Evolutionary conservation across 2,329 filamentous ascomycete species (phyloP).

Genomic region (Colletotrichum zoysiae): DNA sequence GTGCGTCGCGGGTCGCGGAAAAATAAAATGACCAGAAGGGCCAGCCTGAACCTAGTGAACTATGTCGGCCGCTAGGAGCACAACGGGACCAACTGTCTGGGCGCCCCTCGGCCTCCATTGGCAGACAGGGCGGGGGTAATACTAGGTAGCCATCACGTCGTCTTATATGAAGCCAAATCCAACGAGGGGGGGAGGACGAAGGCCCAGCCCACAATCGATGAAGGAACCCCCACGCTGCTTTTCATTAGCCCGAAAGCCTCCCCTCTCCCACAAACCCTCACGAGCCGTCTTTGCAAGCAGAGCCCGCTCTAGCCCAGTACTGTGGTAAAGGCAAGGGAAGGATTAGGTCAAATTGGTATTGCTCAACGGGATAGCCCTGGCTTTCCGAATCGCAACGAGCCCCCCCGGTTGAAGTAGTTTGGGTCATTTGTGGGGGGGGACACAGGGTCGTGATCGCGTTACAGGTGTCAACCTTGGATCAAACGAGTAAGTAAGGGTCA

Average conservation of each 20-base stretch:
- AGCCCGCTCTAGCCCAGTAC: no score
- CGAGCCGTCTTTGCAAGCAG: neutral
- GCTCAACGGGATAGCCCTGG: neutral
- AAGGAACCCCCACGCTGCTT: neutral
- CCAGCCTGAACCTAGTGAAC: neutral
- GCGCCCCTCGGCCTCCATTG: neutral
- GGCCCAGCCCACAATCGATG: neutral
- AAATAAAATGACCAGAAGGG: neutral
- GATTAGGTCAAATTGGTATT: neutral
- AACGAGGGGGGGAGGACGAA: neutral
- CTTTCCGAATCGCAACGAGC: neutral
- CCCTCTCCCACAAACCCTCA: neutral
- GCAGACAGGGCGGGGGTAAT: neutral
- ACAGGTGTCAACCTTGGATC: slow-evolving; percentile 33
- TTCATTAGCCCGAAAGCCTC: neutral
- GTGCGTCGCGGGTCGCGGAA: slow-evolving; percentile 1
- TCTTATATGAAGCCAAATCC: neutral
- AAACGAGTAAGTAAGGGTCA: neutral
- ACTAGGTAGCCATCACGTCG: neutral
- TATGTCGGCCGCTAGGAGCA: neutral
- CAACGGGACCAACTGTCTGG: neutral
- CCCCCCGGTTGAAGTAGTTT: neutral
- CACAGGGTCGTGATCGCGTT: slow-evolving; percentile 31
- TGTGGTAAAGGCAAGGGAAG: neutral
- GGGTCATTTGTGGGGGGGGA: neutral